A percentile compares a stretch with the other conserved stretches of the same genome.
Conservation (phyloP, 2,329 filamentous ascomycete species). For the Fusarium nematophilum region DNA sequence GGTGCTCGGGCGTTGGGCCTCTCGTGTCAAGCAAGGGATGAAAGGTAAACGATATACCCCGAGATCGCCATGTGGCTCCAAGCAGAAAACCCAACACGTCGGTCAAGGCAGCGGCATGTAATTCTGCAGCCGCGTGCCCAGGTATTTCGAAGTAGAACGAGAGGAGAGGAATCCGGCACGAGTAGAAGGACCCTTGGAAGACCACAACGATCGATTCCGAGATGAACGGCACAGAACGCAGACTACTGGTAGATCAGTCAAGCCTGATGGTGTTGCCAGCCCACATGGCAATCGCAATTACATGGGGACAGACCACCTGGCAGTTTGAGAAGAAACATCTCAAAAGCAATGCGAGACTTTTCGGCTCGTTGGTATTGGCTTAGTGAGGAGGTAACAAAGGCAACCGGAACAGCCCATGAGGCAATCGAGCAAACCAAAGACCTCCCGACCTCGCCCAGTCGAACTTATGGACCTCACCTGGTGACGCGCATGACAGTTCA, state of each 20-base stretch:
- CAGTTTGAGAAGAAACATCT: slow-evolving; percentile 11
- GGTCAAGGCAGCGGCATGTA: no score
- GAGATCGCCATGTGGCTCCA: neutral
- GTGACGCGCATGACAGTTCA: slow-evolving; percentile 7
- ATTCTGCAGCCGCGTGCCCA: no score
- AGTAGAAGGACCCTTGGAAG: neutral
- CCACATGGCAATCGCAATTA: slow-evolving; percentile 2
- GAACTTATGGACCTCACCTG: slow-evolving; percentile 5
- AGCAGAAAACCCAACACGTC: no score
- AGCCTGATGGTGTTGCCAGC: neutral
- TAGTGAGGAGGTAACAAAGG: neutral
- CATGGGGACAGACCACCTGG: neutral
- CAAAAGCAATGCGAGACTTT: slow-evolving; percentile 26
- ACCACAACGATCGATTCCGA: neutral
- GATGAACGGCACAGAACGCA: neutral
- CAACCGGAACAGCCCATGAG: neutral
- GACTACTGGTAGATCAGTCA: neutral
- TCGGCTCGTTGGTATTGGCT: neutral
- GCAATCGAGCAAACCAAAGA: no score
- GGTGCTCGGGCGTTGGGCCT: slow-evolving; percentile 9
- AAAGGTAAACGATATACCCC: neutral
- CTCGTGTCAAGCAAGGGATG: slow-evolving; percentile 3
- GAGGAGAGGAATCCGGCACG: neutral
- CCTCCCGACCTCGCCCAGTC: neutral
- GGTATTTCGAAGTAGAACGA: no score